Base-by-base conservation (phyloP, 2,329 filamentous ascomycete genomes). In the Pyrenochaeta sp. region DNA sequence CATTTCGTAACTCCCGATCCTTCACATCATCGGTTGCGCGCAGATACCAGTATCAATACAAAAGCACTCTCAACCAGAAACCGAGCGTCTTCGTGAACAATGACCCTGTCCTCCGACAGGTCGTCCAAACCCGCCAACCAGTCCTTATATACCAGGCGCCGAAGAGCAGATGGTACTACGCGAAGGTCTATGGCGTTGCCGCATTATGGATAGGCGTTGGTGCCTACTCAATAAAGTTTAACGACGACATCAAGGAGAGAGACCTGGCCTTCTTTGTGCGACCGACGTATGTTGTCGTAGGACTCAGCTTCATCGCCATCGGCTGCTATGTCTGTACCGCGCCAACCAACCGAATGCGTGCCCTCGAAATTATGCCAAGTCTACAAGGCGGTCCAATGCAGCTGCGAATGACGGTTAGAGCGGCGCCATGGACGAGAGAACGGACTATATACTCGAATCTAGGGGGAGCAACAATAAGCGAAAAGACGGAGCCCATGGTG, bases 81-180 rank as follows among this genome's bases (percentile, higher is more conserved):
- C 57, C 58, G 3, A 63, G 55, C 49, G 34, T 56, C 13, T 69
- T 69, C 52, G 45, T 68, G n/a, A 66, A 53, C 52, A 62, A 58
- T 49, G 74, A 77, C 52, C 72, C 74, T 2, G 71, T 76, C n/a
- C 61, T 77, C 22, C 74, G 73, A 30, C 65, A 68, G 43, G 71
- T 77, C 7, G 55, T 65, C 5, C 61, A 71, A 50, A 72, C 70
- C 30, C 60, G 67, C n/a, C 63, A 70, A 49, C 73, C 75, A 3
- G 67, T 76, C 13, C 58, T 75, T 1, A 56, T 77, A n/a, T 77
- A 77, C 64, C 60, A 71, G 48, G 73, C 69, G 19, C 73, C 73
- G 1, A 58, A 59, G 28, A 68, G 59, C 36, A 61, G 55, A 47
- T 70, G 66, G 59, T 75, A 73, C 49, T 69, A 71, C 19, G 34